phyloP scores from a whole-genome alignment of 2,329 filamentous ascomycete species.

The Penicillium nordicum region DNA sequence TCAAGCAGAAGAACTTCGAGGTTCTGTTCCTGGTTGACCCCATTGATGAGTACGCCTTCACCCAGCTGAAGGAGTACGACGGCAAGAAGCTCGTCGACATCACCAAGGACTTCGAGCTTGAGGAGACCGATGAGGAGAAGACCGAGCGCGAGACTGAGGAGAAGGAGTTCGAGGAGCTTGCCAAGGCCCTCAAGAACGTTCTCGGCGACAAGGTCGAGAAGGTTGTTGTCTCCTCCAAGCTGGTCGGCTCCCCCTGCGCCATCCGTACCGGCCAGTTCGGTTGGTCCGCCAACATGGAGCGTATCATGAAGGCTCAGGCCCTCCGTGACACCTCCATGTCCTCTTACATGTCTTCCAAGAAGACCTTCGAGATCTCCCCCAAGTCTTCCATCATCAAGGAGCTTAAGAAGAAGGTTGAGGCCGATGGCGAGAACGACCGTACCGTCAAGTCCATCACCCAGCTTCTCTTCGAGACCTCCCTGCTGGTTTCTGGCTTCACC shows the following conservation, averaged over 20 bases:
- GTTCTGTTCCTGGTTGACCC: conserved; percentile 99
- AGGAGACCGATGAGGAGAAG: conserved; percentile 99
- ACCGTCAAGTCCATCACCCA: conserved; percentile 99
- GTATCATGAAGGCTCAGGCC: conserved; percentile 99
- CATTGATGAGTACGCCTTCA: conserved; percentile 99
- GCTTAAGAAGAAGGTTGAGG: conserved; percentile 98
- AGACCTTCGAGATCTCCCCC: conserved; percentile 99
- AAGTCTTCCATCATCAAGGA: conserved; percentile 97
- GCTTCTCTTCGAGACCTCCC: conserved; percentile 97
- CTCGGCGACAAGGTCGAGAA: conserved; percentile 99
- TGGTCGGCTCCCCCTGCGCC: conserved; percentile 88
- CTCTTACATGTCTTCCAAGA: conserved; percentile 99
- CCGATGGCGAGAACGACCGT: conserved; percentile 95
- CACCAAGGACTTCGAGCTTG: conserved; percentile 99
- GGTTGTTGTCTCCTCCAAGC: conserved; percentile 98
- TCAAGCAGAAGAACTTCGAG: conserved; percentile 99
- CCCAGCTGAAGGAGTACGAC: conserved; percentile 99
- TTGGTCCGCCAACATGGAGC: conserved; percentile 99
- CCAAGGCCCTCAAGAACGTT: conserved; percentile 98
- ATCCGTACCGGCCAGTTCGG: conserved; percentile 99
- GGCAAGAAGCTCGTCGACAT: conserved; percentile 99
- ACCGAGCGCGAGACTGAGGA: conserved; percentile 88
- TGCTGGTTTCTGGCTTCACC: conserved; percentile 98
- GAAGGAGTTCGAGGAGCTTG: conserved; percentile 94
- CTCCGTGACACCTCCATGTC: conserved; percentile 99